Evolutionary conservation across 257 asterid genomes (phyloP).

Genomic region (Penstemon newberryi): DNA sequence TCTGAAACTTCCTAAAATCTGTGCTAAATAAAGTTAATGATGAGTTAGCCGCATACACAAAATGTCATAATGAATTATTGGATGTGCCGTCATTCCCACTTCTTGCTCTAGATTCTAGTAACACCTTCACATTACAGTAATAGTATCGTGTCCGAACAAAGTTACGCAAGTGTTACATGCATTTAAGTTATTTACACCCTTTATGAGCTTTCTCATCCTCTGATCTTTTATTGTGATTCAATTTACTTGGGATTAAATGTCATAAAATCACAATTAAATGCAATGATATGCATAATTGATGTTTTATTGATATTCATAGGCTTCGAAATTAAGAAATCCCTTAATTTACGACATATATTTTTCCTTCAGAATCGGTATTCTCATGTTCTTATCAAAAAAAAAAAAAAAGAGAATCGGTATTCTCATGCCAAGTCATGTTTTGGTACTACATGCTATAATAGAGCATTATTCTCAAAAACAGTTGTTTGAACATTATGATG

Average conservation of each 20-base stretch:
- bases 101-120: not conserved
- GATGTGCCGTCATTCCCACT: not conserved
- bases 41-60: not conserved
- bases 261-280: slow-evolving; percentile 8
- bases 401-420: not conserved
- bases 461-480: not conserved
- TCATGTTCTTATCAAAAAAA: not conserved
- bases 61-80: not conserved
- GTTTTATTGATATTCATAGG: not conserved
- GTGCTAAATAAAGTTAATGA: slow-evolving; percentile 9
- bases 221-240: not conserved
- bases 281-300: not conserved
- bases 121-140: not conserved
- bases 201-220: slow-evolving; percentile 7
- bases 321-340: slow-evolving; percentile 8
- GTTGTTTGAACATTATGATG: not conserved
- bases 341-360: not conserved
- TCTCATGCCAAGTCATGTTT: slow-evolving; percentile 10
- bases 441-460: slow-evolving; percentile 1
- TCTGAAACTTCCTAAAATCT: slow-evolving; percentile 21
- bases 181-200: not conserved
- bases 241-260: not conserved
- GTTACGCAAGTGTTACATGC: not conserved
- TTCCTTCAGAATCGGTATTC: slow-evolving; percentile 1
- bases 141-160: not conserved